These are phyloP conservation scores for Chlorella sp. DNA, from an alignment of 139 green algal species.

Conservation along the genomic window DNA sequence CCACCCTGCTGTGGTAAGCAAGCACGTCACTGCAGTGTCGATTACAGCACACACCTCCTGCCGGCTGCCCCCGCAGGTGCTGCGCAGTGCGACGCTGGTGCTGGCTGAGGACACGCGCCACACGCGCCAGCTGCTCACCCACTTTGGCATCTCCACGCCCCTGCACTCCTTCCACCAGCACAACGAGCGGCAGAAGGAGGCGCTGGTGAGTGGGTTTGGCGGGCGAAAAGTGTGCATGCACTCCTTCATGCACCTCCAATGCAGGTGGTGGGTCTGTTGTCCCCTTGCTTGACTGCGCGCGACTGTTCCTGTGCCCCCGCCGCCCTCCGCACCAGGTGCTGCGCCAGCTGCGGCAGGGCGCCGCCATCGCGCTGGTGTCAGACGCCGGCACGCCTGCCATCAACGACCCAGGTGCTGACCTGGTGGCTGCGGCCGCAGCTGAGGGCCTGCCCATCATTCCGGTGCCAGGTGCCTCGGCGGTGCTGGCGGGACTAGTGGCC, in stretches of 20 bases:
- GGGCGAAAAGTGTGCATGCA: too few relatives aligned
- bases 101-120: conserved; percentile 93
- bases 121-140: conserved; percentile 77
- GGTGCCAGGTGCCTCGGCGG: conserved; percentile 86
- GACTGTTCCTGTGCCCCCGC: too few relatives aligned
- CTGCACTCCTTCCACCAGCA: conserved; percentile 80
- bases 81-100: conserved; percentile 68
- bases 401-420: conserved; percentile 83
- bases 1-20: too few relatives aligned
- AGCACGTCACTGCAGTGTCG: not conserved
- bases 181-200: conserved; percentile 79
- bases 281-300: too few relatives aligned
- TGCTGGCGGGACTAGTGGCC: conserved; percentile 77
- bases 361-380: conserved; percentile 86
- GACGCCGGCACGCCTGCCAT: conserved; percentile 91
- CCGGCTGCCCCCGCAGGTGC: conserved; percentile 30
- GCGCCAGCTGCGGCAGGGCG: conserved; percentile 59
- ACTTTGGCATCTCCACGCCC: conserved; percentile 61
- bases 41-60: not conserved
- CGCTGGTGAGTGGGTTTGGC: not conserved
- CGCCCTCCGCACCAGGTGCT: conserved; percentile 62
- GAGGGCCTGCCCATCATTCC: conserved; percentile 67
- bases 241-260: too few relatives aligned
- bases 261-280: too few relatives aligned
- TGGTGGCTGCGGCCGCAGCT: conserved; percentile 63